Evolutionary conservation across 2,329 filamentous ascomycete genomes (phyloP).

Genomic region (Penicillium janthinellum): DNA sequence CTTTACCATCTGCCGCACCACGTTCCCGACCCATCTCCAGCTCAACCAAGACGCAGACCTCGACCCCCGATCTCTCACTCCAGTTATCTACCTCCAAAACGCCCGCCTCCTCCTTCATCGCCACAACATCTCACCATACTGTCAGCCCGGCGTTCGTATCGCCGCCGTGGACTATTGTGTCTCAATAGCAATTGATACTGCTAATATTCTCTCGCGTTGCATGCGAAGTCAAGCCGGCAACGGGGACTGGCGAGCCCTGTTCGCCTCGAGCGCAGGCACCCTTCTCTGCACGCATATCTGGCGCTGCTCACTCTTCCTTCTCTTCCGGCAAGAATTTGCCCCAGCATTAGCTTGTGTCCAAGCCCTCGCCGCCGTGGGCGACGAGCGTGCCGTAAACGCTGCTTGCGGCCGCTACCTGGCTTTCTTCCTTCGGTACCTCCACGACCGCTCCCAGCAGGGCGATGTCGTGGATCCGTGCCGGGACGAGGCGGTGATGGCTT

Average conservation of each 20-base stretch:
- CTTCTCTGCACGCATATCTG: constrained; percentile 83
- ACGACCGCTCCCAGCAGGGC: constrained; percentile 55
- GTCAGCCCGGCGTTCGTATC: constrained; percentile 64
- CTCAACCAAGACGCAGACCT: constrained; percentile 67
- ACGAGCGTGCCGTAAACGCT: constrained; percentile 70
- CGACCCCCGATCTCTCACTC: constrained; percentile 72
- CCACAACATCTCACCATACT: constrained; percentile 78
- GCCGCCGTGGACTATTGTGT: constrained; percentile 78
- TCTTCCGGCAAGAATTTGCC: constrained; percentile 72
- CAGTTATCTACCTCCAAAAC: constrained; percentile 77
- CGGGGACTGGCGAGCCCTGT: constrained; percentile 55
- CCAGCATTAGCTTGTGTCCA: constrained; percentile 73
- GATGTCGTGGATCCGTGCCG: constrained; percentile 51
- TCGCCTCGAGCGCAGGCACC: constrained; percentile 69
- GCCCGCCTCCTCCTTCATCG: constrained; percentile 83
- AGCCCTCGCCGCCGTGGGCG: constrained; percentile 69
- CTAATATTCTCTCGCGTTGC: constrained; percentile 70
- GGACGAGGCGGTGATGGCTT: constrained; percentile 87
- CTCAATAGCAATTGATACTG: constrained; percentile 74
- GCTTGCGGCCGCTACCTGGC: constrained; percentile 79
- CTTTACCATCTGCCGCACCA: constrained; percentile 72
- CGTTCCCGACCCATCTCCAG: constrained; percentile 75
- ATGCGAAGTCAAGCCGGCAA: constrained; percentile 48
- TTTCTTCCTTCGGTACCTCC: constrained; percentile 74
- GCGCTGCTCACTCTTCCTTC: constrained; percentile 78